Evolutionary conservation across 1,139 yeast genomes (phyloP), one percentile per base, ranked within the genome.

Genomic region (Schwanniomyces etchellsii): DNA sequence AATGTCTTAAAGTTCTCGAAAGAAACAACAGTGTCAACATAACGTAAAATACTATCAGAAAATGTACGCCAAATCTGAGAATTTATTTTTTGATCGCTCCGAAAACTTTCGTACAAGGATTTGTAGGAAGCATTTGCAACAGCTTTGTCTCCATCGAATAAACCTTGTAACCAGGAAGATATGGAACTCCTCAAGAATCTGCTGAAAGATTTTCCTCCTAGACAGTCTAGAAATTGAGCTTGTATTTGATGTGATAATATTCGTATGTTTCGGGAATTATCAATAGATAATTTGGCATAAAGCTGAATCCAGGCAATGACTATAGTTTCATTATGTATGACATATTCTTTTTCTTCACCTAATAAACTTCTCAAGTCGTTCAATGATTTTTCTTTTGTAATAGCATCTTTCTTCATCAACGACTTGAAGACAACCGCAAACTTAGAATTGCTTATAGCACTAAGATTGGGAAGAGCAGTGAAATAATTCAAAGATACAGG

Each of bases 311-410:
- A 88, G 3, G 86, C 70, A 5, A 73, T 59, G 5, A 78, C 47
- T 2, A 72, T 68, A 36, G 73, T 42, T 28, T 81, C 80, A 37
- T 75, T 71, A 12, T 45, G 47, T 6, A 49, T 46, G 4, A 52
- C 44, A 13, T 57, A 43, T n/a, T 24, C 29, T 45, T 42, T 37
- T n/a, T n/a, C n/a, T n/a, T n/a, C n/a, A n/a, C n/a, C n/a, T n/a
- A n/a, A n/a, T n/a, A n/a, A n/a, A n/a, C n/a, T n/a, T n/a, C n/a
- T n/a, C 20, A 89, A 56, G 24, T 84, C 94, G 7, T 45, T 54
- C 21, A 86, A 58, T 0, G 94, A 88, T 47, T 81, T 83, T 45
- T 86, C 95, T 48, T 80, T 83, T 0, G 98, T 91, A 14, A 77
- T 79, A 10, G 82, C 70, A 46, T 88, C 95, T 47, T 83, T 76